Evolutionary conservation across 768 basidiomycete genomes (phyloP), one percentile per base, ranked within the genome.

Genomic region (Termitomyces sp.): DNA sequence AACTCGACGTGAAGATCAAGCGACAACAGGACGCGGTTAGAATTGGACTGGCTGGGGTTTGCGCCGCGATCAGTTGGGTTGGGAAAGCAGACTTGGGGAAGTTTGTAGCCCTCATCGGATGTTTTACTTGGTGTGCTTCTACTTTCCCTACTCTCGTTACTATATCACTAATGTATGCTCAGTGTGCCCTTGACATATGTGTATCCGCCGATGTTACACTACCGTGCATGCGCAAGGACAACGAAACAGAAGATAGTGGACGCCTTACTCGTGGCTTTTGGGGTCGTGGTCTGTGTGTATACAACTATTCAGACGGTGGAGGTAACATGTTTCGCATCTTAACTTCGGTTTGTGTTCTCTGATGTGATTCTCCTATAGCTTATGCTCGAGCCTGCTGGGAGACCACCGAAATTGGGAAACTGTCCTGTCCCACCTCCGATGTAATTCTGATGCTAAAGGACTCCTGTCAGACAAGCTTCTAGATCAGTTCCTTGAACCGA

Each of bases 61-160:
- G 93, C 70, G 90, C 91, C 17, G 77, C 77, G 44, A 77, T 98
- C 64, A 88, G 87, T 66, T 88, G 87, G 85, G 73, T 78, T 12
- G 96, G 95, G n/a, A 92, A 93, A 14, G 81, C 76, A 37, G 95
- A 97, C 71, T 73, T 98, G 41, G 96, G 98, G 74, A 98, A 97
- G 74, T 97, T 97, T 67, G 95, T 97, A n/a, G 85, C 92, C 14
- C 85, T 98, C 64, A 81, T 98, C 57, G 95, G 96, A 48, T 89
- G 90, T 67, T 94, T 95, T 66, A 94, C 95, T 58, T 98, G 95
- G 94, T 94, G 60, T 65, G 90, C 10, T 14, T 66, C 41, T 57
- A 44, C 8, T 32, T 44, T 25, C 21, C 35, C 56, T 42, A 21
- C 58, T 31, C 40, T 23, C 31, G 10, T 8, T n/a, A 10, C 11